A percentile compares a stretch with the other conserved stretches of the same genome.
Conservation (phyloP, 1,139 yeast genomes). For the Scheffersomyces stambukii region DNA sequence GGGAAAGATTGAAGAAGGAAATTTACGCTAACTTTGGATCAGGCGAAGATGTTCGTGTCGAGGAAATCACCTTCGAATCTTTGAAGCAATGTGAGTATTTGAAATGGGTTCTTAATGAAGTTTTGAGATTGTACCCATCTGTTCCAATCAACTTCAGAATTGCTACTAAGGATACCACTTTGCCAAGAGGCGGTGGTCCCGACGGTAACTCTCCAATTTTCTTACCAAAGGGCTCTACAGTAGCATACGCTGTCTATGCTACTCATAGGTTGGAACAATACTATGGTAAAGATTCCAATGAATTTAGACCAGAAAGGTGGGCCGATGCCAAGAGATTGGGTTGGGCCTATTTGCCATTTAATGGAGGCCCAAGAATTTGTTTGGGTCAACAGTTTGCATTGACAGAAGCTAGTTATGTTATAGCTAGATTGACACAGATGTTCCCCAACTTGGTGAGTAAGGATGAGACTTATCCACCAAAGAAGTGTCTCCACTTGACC, state of each 20-base stretch:
- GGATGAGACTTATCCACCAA: conserved; percentile 28
- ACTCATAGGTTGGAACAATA: conserved; percentile 41
- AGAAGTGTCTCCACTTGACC: conserved; percentile 28
- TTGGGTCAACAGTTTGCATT: conserved; percentile 60
- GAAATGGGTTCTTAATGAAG: conserved; percentile 46
- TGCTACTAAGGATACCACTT: conserved; percentile 36
- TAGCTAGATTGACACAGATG: conserved; percentile 41
- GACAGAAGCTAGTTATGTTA: conserved; percentile 50
- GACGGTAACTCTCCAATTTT: conserved; percentile 40
- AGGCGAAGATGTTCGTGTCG: conserved; percentile 21
- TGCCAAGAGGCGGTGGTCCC: conserved; percentile 50
- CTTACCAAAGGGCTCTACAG: conserved; percentile 43
- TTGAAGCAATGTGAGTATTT: conserved; percentile 48
- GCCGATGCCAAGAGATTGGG: conserved; percentile 32
- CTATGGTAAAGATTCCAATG: conserved; percentile 48
- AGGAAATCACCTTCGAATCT: conserved; percentile 42
- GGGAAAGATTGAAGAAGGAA: conserved; percentile 30
- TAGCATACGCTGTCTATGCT: conserved; percentile 40
- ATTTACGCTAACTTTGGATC: conserved; percentile 31
- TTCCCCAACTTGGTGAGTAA: conserved; percentile 27
- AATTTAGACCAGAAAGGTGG: conserved; percentile 53
- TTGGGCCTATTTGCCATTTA: conserved; percentile 56
- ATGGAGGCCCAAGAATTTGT: conserved; percentile 62
- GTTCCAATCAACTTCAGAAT: conserved; percentile 51
- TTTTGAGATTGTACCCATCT: conserved; percentile 50